Conservation (phyloP, 1,139 yeast species). For the Sporopachydermia cereana region DNA sequence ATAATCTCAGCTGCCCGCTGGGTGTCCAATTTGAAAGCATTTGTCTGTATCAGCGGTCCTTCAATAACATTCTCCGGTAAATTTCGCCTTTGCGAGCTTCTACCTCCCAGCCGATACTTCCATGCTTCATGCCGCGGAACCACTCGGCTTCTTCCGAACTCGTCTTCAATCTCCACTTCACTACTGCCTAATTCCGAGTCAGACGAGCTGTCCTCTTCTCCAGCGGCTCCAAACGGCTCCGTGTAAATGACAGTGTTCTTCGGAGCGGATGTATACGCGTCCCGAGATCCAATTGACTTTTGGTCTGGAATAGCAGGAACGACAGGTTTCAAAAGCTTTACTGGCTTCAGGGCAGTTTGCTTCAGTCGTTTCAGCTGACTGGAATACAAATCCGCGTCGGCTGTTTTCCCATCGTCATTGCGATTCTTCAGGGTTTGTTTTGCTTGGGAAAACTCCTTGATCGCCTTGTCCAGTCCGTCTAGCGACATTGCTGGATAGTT, state of each 20-base stretch:
- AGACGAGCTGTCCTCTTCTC: constrained; percentile 6
- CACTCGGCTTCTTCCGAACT: constrained; percentile 22
- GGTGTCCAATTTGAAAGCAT: constrained; percentile 18
- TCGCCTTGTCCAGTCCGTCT: neutral
- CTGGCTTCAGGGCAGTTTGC: neutral
- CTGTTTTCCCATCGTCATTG: neutral
- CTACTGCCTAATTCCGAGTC: constrained; percentile 9
- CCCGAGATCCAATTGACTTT: too few species aligned
- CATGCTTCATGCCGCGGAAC: constrained; percentile 15
- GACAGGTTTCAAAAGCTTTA: too few species aligned
- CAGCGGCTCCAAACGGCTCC: constrained; percentile 9
- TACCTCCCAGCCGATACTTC: constrained; percentile 9
- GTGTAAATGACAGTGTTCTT: constrained; percentile 9
- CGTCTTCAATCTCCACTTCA: constrained; percentile 21
- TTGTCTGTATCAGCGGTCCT: constrained; percentile 20
- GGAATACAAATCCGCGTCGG: neutral
- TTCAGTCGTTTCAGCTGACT: constrained; percentile 2
- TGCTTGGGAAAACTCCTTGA: neutral
- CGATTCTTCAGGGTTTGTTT: neutral
- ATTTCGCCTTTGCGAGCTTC: constrained; percentile 9
- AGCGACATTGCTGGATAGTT: neutral
- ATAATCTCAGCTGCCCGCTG: constrained; percentile 11
- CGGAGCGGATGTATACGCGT: too few species aligned
- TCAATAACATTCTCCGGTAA: constrained; percentile 14
- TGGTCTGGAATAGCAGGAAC: too few species aligned